Percentiles rank a stretch among this genome's conserved stretches.
Evolutionary conservation across 2,329 filamentous ascomycete species (phyloP).

Genomic region (Anthostomella pinea): DNA sequence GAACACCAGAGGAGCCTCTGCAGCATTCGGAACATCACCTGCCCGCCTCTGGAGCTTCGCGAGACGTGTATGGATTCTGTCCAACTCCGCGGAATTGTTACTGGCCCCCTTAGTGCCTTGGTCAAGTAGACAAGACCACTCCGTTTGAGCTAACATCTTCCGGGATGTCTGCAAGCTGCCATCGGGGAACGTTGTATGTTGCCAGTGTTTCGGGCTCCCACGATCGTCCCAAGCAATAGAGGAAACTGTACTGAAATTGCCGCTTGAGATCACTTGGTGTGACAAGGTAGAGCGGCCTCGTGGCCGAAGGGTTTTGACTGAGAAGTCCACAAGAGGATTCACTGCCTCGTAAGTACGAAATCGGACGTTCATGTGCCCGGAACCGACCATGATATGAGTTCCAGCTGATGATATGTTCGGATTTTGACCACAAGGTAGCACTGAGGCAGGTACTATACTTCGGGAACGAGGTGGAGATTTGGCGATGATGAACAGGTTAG

Average conservation of each 20-base stretch:
- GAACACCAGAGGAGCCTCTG: slow-evolving; percentile 2
- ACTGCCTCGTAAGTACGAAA: neutral
- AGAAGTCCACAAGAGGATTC: slow-evolving; percentile 5
- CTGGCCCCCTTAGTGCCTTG: neutral
- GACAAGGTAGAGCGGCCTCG: slow-evolving; percentile 3
- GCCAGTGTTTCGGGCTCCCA: slow-evolving; percentile 3
- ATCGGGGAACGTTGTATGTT: slow-evolving; percentile 10
- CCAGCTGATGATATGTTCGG: neutral
- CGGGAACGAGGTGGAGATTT: neutral
- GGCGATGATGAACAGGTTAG: neutral
- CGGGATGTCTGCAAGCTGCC: slow-evolving; percentile 1
- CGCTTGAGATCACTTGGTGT: slow-evolving; percentile 15
- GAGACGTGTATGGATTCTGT: slow-evolving; percentile 8
- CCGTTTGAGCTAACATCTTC: slow-evolving; percentile 1
- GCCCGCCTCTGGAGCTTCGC: neutral
- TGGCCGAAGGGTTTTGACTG: slow-evolving; percentile 1
- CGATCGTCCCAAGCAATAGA: slow-evolving; percentile 14
- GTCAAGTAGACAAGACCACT: slow-evolving; percentile 12
- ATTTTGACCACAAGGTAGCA: neutral
- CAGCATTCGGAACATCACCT: too few species aligned
- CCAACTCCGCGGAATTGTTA: neutral
- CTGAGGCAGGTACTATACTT: neutral
- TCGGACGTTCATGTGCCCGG: slow-evolving; percentile 3
- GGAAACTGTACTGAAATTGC: slow-evolving; percentile 6
- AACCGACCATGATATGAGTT: slow-evolving; percentile 7